Evolutionary conservation across 306 rosid species (phyloP).

Genomic region (Rubus idaeus): DNA sequence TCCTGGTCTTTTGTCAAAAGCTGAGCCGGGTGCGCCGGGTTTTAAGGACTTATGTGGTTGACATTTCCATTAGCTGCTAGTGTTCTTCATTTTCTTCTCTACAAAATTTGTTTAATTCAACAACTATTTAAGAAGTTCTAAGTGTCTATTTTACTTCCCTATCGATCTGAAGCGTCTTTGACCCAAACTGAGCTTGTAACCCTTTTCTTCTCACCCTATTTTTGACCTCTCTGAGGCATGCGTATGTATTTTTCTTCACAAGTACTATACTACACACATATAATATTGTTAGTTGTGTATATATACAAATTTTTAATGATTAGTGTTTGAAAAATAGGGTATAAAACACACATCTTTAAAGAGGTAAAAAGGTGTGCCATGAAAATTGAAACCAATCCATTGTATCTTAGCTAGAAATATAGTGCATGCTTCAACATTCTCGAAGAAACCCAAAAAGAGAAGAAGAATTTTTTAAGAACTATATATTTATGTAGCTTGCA

Average conservation of each 20-base stretch:
- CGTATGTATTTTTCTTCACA: slow-evolving; percentile 51
- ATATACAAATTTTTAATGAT: slow-evolving; percentile 6
- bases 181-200: slow-evolving; percentile 45
- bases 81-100: slow-evolving; percentile 1
- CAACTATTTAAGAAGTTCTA: neutral
- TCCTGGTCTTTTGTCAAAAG: slow-evolving; percentile 54
- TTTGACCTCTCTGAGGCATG: slow-evolving; percentile 57
- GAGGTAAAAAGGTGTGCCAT: slow-evolving; percentile 28
- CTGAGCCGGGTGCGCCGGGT: slow-evolving; percentile 60
- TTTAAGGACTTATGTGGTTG: slow-evolving; percentile 52
- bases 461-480: neutral
- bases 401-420: slow-evolving; percentile 27
- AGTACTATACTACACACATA: slow-evolving; percentile 18
- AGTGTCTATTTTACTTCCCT: slow-evolving; percentile 27
- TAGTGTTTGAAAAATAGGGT: neutral
- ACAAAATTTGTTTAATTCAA: neutral
- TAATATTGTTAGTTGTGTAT: slow-evolving; percentile 48
- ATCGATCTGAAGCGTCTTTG: slow-evolving; percentile 66
- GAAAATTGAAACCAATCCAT: slow-evolving; percentile 38
- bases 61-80: slow-evolving; percentile 53
- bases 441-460: neutral
- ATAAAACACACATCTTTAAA: neutral
- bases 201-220: slow-evolving; percentile 39
- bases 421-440: neutral
- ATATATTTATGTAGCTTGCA: neutral